Evolutionary conservation across 2,329 filamentous ascomycete genomes (phyloP).

Genomic region (Anthostomella pinea): DNA sequence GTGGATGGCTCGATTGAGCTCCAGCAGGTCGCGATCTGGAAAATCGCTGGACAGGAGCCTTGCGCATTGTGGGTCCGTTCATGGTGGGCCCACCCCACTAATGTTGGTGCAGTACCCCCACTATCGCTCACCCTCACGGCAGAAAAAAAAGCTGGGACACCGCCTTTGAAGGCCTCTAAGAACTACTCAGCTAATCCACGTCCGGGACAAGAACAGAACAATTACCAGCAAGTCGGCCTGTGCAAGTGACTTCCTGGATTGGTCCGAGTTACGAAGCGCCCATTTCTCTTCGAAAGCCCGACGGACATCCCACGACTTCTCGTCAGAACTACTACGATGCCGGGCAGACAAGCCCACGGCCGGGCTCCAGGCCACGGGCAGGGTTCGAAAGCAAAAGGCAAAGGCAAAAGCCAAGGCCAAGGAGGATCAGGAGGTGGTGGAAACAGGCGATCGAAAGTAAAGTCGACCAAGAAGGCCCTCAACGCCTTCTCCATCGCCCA

Average conservation of each 20-base stretch:
- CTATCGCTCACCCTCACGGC: slow-evolving; percentile 20
- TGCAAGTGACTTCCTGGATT: too few species aligned
- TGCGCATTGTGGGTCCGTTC: neutral
- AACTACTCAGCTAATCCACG: too few species aligned
- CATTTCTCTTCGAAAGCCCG: too few species aligned
- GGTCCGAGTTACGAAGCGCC: too few species aligned
- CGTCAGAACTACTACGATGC: slow-evolving; percentile 40
- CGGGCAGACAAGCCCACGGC: slow-evolving; percentile 58
- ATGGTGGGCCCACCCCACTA: neutral
- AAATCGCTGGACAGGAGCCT: neutral
- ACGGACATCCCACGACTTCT: too few species aligned
- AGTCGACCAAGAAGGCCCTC: slow-evolving; percentile 48
- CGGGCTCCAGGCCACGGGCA: too few species aligned
- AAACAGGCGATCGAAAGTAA: slow-evolving; percentile 51
- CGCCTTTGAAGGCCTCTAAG: too few species aligned
- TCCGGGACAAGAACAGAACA: too few species aligned
- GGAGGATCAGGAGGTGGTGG: too few species aligned
- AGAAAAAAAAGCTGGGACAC: slow-evolving; percentile 24
- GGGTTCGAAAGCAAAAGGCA: slow-evolving; percentile 29
- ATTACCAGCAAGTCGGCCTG: too few species aligned
- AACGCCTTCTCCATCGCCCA: slow-evolving; percentile 58
- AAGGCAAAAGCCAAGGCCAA: neutral
- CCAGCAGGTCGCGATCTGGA: neutral
- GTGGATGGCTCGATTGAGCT: neutral
- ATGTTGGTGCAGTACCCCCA: slow-evolving; percentile 20